Evolutionary conservation across 495 filamentous ascomycete species (phyloP).

Genomic region (Geoglossum glabrum): DNA sequence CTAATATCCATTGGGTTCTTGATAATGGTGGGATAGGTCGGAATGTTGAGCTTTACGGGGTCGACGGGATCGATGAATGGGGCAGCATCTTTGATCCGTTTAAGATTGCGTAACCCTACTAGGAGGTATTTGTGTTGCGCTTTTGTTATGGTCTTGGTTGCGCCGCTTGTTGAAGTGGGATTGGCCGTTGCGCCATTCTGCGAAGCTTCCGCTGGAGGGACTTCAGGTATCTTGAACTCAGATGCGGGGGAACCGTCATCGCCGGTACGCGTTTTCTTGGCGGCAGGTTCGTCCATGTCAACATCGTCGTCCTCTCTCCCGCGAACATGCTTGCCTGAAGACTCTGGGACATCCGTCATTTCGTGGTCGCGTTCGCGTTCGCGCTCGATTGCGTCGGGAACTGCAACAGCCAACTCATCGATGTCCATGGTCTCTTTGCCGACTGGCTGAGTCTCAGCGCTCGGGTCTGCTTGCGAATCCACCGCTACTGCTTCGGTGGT

Average conservation of each 20-base stretch:
- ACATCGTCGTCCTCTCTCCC: slow-evolving; percentile 19
- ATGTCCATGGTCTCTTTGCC: neutral
- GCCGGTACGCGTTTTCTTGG: slow-evolving; percentile 56
- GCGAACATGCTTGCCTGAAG: slow-evolving; percentile 1
- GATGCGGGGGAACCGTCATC: slow-evolving; percentile 15
- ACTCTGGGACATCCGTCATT: neutral
- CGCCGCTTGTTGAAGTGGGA: neutral
- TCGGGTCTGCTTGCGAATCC: neutral
- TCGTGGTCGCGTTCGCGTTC: neutral
- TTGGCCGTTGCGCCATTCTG: slow-evolving; percentile 2
- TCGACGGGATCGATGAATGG: slow-evolving; percentile 64
- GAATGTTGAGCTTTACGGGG: slow-evolving; percentile 40
- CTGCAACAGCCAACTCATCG: neutral
- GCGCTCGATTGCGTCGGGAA: neutral
- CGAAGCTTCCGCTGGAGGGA: slow-evolving; percentile 13
- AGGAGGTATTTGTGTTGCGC: slow-evolving; percentile 35
- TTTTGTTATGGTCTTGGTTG: slow-evolving; percentile 25
- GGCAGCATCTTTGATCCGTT: slow-evolving; percentile 56
- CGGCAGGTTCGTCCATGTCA: slow-evolving; percentile 51
- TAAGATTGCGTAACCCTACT: slow-evolving; percentile 43
- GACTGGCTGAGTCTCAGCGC: neutral
- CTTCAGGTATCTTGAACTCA: slow-evolving; percentile 22
- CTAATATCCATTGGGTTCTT: slow-evolving; percentile 63
- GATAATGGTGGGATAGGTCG: slow-evolving; percentile 50
- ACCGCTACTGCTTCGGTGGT: slow-evolving; percentile 8